These are phyloP conservation scores for Fusarium sp. DNA, from an alignment of 2,329 filamentous ascomycete species.

Conservation along the genomic window DNA sequence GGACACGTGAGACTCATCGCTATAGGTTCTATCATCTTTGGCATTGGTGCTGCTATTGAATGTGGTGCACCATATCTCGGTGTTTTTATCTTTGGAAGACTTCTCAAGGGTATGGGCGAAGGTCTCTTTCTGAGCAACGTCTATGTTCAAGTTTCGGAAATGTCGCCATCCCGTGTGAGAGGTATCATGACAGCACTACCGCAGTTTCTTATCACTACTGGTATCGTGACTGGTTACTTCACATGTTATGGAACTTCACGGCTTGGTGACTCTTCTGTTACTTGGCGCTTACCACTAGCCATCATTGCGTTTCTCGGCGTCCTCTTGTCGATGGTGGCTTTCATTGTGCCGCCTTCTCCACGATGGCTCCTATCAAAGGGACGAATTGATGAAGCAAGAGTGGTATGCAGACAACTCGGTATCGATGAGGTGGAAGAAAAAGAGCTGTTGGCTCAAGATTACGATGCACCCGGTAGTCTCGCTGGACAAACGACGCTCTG, in stretches of 20 bases:
- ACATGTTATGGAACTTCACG: constrained; percentile 68
- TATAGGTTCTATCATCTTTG: constrained; percentile 65
- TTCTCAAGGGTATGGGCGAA: constrained; percentile 68
- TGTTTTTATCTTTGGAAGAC: constrained; percentile 67
- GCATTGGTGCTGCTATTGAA: constrained; percentile 61
- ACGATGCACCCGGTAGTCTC: constrained; percentile 25
- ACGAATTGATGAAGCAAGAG: constrained; percentile 58
- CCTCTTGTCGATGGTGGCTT: constrained; percentile 48
- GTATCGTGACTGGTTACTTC: constrained; percentile 69
- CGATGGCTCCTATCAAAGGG: constrained; percentile 65
- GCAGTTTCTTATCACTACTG: constrained; percentile 65
- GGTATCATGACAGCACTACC: constrained; percentile 65
- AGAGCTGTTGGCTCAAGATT: constrained; percentile 50
- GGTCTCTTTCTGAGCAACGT: constrained; percentile 68
- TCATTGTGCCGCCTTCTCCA: constrained; percentile 63
- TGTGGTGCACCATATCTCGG: constrained; percentile 54
- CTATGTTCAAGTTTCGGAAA: constrained; percentile 68
- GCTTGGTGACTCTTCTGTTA: constrained; percentile 58
- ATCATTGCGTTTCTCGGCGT: constrained; percentile 52
- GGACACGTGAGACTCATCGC: constrained; percentile 66
- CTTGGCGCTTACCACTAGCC: constrained; percentile 68
- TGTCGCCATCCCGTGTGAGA: constrained; percentile 64
- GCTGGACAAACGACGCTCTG: constrained; percentile 48
- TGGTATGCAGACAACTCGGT: constrained; percentile 55
- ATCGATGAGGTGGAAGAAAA: constrained; percentile 60